Evolutionary conservation across 2,329 filamentous ascomycete genomes (phyloP).

Genomic region (Arthroderma uncinatum): DNA sequence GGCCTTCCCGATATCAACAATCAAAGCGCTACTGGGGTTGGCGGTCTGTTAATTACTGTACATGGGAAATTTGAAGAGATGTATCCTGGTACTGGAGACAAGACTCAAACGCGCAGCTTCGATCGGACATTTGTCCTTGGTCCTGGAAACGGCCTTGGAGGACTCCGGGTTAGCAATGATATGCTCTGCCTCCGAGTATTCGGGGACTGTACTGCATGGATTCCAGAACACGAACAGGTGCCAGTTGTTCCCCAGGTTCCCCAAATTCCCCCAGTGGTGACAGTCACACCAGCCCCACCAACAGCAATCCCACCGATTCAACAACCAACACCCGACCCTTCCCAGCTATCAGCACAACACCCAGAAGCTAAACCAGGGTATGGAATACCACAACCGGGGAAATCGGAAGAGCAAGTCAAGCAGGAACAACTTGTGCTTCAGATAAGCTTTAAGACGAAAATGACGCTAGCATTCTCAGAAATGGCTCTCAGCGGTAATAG

Average conservation of each 20-base stretch:
- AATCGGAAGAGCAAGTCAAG: constrained; percentile 43
- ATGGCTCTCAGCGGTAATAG: constrained; percentile 68
- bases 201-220: constrained; percentile 45
- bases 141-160: constrained; percentile 54
- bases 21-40: constrained; percentile 54
- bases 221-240: constrained; percentile 29
- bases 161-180: constrained; percentile 68
- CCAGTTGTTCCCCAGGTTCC: neutral
- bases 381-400: constrained; percentile 33
- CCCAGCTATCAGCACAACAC: constrained; percentile 16
- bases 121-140: constrained; percentile 71
- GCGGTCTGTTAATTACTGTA: constrained; percentile 66
- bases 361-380: constrained; percentile 30
- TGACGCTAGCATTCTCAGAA: constrained; percentile 67
- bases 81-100: constrained; percentile 44
- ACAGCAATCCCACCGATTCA: constrained; percentile 12
- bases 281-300: constrained; percentile 13
- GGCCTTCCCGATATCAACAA: constrained; percentile 60
- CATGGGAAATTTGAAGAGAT: constrained; percentile 77
- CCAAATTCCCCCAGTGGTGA: neutral
- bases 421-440: constrained; percentile 60
- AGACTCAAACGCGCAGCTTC: constrained; percentile 59
- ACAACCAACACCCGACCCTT: constrained; percentile 20
- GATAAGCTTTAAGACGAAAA: constrained; percentile 64
- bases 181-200: constrained; percentile 63